Conservation (phyloP, 192 early-diverging fungal genomes). For the Podila horticola region DNA sequence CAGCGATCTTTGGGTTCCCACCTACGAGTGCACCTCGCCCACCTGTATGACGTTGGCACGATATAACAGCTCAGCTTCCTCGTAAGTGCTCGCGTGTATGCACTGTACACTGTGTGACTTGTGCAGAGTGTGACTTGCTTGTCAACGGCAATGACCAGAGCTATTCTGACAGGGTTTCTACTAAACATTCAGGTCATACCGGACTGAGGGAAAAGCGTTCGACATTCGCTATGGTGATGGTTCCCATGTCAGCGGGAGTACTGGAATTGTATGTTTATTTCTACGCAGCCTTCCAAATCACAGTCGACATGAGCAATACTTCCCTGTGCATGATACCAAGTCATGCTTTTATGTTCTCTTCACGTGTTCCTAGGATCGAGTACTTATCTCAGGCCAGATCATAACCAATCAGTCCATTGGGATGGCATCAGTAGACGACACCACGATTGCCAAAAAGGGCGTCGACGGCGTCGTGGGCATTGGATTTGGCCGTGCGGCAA, state of each 20-base stretch:
- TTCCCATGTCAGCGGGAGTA: constrained; percentile 30
- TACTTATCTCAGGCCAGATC: constrained; percentile 7
- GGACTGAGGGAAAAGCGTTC: constrained; percentile 18
- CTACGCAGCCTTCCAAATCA: neutral
- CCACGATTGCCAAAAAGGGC: constrained; percentile 47
- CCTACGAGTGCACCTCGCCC: constrained; percentile 13
- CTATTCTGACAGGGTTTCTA: neutral
- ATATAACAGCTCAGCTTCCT: constrained; percentile 25
- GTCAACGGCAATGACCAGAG: neutral
- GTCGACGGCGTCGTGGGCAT: constrained; percentile 42
- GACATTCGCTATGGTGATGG: constrained; percentile 44
- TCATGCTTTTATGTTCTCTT: neutral
- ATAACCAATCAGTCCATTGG: constrained; percentile 44
- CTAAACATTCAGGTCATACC: constrained; percentile 9
- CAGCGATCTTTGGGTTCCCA: constrained; percentile 48
- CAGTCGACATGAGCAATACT: neutral
- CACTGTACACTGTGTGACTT: no score
- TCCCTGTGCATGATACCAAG: neutral
- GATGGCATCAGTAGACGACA: constrained; percentile 31
- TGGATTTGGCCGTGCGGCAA: constrained; percentile 32
- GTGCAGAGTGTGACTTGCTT: no score
- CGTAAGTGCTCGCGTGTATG: constrained; percentile 12
- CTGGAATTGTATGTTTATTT: constrained; percentile 18
- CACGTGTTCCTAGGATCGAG: constrained; percentile 10
- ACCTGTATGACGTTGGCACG: constrained; percentile 19